phyloP scores from a whole-genome alignment of 2,329 filamentous ascomycete species.

The Trichoderma atroviride region DNA sequence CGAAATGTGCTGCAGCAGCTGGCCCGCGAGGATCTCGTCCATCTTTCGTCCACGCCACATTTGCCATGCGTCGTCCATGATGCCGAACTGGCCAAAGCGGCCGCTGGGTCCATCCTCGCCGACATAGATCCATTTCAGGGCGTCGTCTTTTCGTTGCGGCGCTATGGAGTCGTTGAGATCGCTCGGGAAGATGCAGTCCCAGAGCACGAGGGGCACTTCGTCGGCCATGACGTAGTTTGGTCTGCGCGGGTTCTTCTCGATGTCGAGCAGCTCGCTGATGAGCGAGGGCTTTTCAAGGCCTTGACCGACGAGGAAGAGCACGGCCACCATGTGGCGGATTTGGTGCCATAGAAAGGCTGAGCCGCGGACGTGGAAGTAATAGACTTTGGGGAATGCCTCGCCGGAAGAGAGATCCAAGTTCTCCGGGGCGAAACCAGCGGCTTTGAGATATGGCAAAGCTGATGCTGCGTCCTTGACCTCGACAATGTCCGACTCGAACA shows the following conservation, averaged over 20 bases:
- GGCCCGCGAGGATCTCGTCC: conserved; percentile 80
- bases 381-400: conserved; percentile 64
- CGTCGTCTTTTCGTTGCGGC: conserved; percentile 50
- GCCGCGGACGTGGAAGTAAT: conserved; percentile 85
- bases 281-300: conserved; percentile 76
- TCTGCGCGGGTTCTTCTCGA: conserved; percentile 68
- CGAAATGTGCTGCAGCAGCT: conserved; percentile 67
- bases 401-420: conserved; percentile 25
- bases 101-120: conserved; percentile 64
- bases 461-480: conserved; percentile 60
- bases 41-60: conserved; percentile 85
- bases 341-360: conserved; percentile 98
- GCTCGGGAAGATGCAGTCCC: conserved; percentile 88
- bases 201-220: conserved; percentile 87
- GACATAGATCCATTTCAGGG: conserved; percentile 76
- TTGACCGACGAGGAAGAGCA: conserved; percentile 92
- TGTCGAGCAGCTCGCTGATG: conserved; percentile 74
- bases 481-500: conserved; percentile 80
- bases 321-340: conserved; percentile 88
- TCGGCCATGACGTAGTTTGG: conserved; percentile 90
- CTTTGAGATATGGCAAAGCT: conserved; percentile 58
- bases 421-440: conserved; percentile 39
- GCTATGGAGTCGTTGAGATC: conserved; percentile 42
- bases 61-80: conserved; percentile 78
- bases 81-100: conserved; percentile 66